Conservation (phyloP, 805 yeast species). For the Starmerella ratchasimensis region DNA sequence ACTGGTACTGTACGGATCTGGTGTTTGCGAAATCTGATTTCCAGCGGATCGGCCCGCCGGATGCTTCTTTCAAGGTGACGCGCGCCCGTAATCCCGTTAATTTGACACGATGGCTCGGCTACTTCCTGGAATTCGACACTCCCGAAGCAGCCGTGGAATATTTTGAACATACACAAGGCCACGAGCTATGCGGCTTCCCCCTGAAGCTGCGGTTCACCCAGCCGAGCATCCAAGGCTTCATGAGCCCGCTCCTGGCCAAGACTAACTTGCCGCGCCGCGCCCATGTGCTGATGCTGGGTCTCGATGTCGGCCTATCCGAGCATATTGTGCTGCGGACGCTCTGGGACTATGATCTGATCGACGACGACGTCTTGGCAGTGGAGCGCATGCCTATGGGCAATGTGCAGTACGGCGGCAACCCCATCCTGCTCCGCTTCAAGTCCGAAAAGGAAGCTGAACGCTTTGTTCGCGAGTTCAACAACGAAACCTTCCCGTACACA, state of each 20-base stretch:
- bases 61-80: slow-evolving; percentile 30
- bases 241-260: slow-evolving; percentile 21
- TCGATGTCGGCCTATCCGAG: slow-evolving; percentile 20
- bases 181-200: slow-evolving; percentile 38
- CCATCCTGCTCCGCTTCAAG: slow-evolving; percentile 24
- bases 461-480: slow-evolving; percentile 23
- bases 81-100: slow-evolving; percentile 38
- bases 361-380: slow-evolving; percentile 24
- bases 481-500: slow-evolving; percentile 22
- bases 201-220: slow-evolving; percentile 35
- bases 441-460: slow-evolving; percentile 24
- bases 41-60: slow-evolving; percentile 24
- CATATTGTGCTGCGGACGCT: slow-evolving; percentile 20
- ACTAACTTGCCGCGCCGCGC: slow-evolving; percentile 19
- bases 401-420: slow-evolving; percentile 25
- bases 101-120: slow-evolving; percentile 35
- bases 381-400: slow-evolving; percentile 24
- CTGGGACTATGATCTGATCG: slow-evolving; percentile 26
- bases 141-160: slow-evolving; percentile 39
- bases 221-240: slow-evolving; percentile 20
- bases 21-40: slow-evolving; percentile 24
- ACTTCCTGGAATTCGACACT: slow-evolving; percentile 40
- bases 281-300: slow-evolving; percentile 25
- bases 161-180: slow-evolving; percentile 36
- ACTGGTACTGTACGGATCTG: slow-evolving; percentile 26